Evolutionary conservation across 1,139 yeast species (phyloP), one percentile per base, ranked within the genome.

Genomic region (Yamadazyma aaseri): DNA sequence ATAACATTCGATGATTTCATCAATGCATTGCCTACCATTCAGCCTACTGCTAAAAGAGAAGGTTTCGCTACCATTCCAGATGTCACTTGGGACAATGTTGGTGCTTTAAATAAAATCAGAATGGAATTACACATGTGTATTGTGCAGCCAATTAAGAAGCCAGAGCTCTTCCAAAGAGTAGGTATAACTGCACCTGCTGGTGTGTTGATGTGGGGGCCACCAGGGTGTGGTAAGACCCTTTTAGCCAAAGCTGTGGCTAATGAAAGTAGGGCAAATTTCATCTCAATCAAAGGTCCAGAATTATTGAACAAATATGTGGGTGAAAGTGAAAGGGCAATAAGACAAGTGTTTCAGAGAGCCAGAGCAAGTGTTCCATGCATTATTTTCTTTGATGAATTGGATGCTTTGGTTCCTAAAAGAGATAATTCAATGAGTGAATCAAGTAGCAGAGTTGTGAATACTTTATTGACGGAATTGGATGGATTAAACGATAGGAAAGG

Each of bases 51-150:
- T 2, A 92, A 90, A 55, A 81, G 99, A 57, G 99, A 92, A 67
- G 98, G 98, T 1, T 94, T 92, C 62, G 97, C 99, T 1, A 94
- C 98, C 0, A 95, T 94, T 8, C 99, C 99, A 0, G 97, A 92
- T 57, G 97, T 92, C 3, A 80, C 95, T 6, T 92, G 98, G 98
- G 76, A 81, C 6, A 86, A 83, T 54, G 96, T 92, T 23, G 99
- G 99, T 39, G 98, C 98, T 0, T 69, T 92, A 42, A 63, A 76
- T 12, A 73, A 76, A 11, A 81, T 89, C 22, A 73, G 98, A 46
- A 82, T 86, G 58, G 98, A 94, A 57, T 66, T 92, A 20, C 96
- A 92, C 54, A 89, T 90, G 92, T 95, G 97, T 13, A 89, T 92
- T 44, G 98, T 94, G 1, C 97, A 90, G 55, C 98, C 98, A 1